These are phyloP conservation scores for Leishmania aethiopica DNA, from an alignment of 208 protist species.

Conservation along the genomic window DNA sequence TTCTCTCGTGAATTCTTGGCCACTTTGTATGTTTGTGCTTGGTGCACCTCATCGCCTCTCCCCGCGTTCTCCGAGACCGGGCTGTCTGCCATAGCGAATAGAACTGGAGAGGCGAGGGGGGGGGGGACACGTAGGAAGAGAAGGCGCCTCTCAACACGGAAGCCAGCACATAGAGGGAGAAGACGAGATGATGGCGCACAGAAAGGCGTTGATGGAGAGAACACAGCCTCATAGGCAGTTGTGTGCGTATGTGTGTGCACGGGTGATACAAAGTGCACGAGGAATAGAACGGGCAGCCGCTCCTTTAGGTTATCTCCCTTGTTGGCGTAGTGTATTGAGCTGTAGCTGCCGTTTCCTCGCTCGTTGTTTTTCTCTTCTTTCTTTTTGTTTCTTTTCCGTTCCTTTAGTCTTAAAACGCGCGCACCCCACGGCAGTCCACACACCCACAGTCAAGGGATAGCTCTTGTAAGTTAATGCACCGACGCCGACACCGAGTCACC, in stretches of 20 bases:
- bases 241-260: background rate
- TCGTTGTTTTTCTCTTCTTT: background rate
- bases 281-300: background rate
- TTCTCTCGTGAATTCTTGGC: background rate
- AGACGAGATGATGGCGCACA: background rate
- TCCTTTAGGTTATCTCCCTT: background rate
- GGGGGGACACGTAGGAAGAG: background rate
- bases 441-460: slow-evolving; percentile 3
- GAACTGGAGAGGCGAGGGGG: background rate
- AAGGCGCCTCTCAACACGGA: background rate
- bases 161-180: background rate
- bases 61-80: background rate
- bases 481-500: background rate
- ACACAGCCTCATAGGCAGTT: background rate
- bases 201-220: background rate
- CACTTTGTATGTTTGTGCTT: background rate
- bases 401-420: background rate
- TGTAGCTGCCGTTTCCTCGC: slow-evolving; percentile 1
- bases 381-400: background rate
- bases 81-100: background rate
- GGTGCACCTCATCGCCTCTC: background rate
- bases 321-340: background rate
- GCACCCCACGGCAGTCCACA: background rate
- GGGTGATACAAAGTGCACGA: background rate
- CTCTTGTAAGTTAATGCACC: slow-evolving; percentile 22